Conservation (phyloP, 2,329 filamentous ascomycete species). For the Podosphaera xanthii region DNA sequence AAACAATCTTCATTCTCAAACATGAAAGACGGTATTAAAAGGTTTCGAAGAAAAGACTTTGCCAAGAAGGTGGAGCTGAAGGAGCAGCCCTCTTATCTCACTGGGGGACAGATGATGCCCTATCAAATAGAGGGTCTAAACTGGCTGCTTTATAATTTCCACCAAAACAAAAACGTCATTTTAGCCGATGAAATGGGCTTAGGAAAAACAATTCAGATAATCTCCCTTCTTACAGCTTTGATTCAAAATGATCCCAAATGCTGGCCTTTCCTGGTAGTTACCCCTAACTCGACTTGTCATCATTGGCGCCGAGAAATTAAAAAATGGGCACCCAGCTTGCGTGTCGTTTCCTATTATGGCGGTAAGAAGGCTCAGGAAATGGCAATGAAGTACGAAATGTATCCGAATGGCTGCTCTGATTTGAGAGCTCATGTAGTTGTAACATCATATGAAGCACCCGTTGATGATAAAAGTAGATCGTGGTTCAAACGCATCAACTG, state of each 20-base stretch:
- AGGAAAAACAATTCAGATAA: conserved; percentile 88
- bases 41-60: conserved; percentile 45
- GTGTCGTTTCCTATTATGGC: conserved; percentile 86
- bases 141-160: conserved; percentile 85
- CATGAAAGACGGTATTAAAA: conserved; percentile 44
- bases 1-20: conserved; percentile 27
- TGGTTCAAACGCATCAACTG: conserved; percentile 55
- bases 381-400: conserved; percentile 67
- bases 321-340: conserved; percentile 66
- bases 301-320: conserved; percentile 97
- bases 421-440: conserved; percentile 81
- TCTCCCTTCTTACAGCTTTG: conserved; percentile 56
- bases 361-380: conserved; percentile 51
- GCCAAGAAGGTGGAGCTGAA: conserved; percentile 39
- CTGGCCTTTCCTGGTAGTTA: conserved; percentile 82
- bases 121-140: conserved; percentile 89
- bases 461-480: conserved; percentile 42
- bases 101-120: conserved; percentile 65
- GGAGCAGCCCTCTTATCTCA: conserved; percentile 49
- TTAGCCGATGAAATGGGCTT: conserved; percentile 96
- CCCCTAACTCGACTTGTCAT: conserved; percentile 85
- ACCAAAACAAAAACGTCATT: conserved; percentile 61
- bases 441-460: conserved; percentile 79
- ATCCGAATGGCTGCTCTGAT: conserved; percentile 38
- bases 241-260: conserved; percentile 42